Base-by-base conservation (phyloP, 441 rosid genomes). In the Eutrema salsugineum region DNA sequence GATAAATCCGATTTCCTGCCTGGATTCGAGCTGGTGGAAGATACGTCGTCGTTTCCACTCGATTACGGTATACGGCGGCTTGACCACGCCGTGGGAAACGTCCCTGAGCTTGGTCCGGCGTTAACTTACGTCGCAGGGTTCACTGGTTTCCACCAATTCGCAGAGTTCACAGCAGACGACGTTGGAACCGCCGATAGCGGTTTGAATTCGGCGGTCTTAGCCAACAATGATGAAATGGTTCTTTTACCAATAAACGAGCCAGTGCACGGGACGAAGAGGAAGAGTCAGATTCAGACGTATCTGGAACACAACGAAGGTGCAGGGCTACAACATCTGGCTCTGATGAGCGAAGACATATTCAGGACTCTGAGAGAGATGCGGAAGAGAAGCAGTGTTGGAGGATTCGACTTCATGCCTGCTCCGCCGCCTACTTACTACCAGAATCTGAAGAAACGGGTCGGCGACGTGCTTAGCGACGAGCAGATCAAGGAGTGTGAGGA, bases 261-360 rank as follows among this genome's bases (percentile, higher is more conserved):
- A 0, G 97, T 94, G 60, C 82, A 72, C 19, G 99, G 99, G 49
- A 94, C 95, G 0, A 94, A 87, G 77, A 79, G 97, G 80, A 94
- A 91, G 83, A 91, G 99, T 80, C 97, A 90, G 82, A 94, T 91
- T 8, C 99, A 94, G 82, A 94, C 95, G 1, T 94, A 86, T 53
- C 53, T 94, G 47, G 97, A 94, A 76, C 99, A 94, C 69, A 91
- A 94, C n/a, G 99, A 94, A 73, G 99, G 99, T 1, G 89, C 95
- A 2, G 97, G 97, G 17, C 27, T 94, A 36, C 97, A 94, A 81
- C 99, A 94, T 75, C 62, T 94, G 81, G 97, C 97, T 20, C 59
- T 94, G 63, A 77, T 67, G 82, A 85, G 84, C 24, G 91, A 83
- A 70, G 92, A 94, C 51, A 94, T 94, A 9, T 91, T 94, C 75